These are phyloP conservation scores for Barnettozyma siamensis DNA, from an alignment of 805 yeast genomes.

Conservation along the genomic window DNA sequence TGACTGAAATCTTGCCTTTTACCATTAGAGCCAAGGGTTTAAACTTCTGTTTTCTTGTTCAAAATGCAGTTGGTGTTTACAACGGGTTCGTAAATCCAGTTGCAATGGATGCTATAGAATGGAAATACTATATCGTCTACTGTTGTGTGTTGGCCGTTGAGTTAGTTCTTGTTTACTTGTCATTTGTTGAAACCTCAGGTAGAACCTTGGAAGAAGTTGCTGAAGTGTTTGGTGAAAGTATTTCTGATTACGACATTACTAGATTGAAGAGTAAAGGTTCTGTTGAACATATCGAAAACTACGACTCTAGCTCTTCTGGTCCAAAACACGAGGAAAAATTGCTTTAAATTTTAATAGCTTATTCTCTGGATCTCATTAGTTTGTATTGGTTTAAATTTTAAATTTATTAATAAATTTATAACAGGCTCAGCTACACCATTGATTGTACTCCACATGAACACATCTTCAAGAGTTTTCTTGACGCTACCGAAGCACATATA, in stretches of 20 bases:
- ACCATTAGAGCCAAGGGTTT: conserved; percentile 25
- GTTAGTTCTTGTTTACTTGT: conserved; percentile 27
- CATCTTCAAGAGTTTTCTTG: too few relatives aligned
- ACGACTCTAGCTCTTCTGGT: not conserved
- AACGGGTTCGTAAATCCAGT: conserved; percentile 32
- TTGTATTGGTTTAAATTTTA: too few relatives aligned
- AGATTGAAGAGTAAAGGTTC: conserved; percentile 16
- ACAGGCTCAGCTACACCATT: too few relatives aligned
- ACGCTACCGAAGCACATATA: too few relatives aligned
- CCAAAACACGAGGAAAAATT: not conserved
- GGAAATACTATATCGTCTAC: conserved; percentile 32
- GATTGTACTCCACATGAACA: too few relatives aligned
- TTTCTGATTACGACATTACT: conserved; percentile 13
- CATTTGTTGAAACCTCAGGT: conserved; percentile 8
- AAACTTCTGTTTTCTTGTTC: conserved; percentile 13
- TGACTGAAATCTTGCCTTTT: conserved; percentile 35
- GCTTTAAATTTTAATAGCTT: too few relatives aligned
- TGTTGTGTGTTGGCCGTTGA: conserved; percentile 27
- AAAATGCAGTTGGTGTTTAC: conserved; percentile 20
- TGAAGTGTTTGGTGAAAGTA: conserved; percentile 27
- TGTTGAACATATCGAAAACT: conserved; percentile 15
- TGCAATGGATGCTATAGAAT: conserved; percentile 30
- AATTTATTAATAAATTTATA: too few relatives aligned
- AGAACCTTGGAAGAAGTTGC: conserved; percentile 10
- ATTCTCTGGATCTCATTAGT: too few relatives aligned